These are phyloP conservation scores for Buddleja alternifolia DNA, from an alignment of 257 asterid species.

Conservation along the genomic window DNA sequence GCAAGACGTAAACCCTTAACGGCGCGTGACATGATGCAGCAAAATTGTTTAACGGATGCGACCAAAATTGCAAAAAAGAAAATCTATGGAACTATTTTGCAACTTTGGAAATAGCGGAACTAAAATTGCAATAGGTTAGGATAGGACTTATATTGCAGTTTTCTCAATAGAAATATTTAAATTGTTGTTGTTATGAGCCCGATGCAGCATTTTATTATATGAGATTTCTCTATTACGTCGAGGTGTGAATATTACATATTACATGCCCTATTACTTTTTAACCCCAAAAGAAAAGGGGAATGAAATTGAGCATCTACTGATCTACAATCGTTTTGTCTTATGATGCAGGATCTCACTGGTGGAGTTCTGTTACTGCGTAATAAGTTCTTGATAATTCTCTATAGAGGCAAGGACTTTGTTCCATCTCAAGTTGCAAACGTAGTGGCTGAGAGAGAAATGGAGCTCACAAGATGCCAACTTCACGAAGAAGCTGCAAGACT, in stretches of 20 bases:
- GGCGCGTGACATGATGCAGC: too few species aligned
- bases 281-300: too few species aligned
- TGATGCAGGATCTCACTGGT: conserved; percentile 85
- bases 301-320: neutral
- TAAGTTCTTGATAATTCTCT: conserved; percentile 80
- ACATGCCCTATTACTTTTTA: neutral
- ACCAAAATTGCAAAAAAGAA: too few species aligned
- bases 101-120: too few species aligned
- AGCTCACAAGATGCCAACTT: conserved; percentile 60
- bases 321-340: conserved; percentile 29
- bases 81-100: too few species aligned
- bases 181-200: conserved; percentile 19
- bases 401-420: conserved; percentile 91
- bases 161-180: too few species aligned
- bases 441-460: conserved; percentile 69
- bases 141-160: too few species aligned
- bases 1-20: too few species aligned
- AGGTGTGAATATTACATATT: conserved; percentile 14
- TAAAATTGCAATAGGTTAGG: too few species aligned
- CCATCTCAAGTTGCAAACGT: conserved; percentile 69
- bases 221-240: neutral
- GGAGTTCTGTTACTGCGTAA: conserved; percentile 87
- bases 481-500: conserved; percentile 83
- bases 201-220: neutral
- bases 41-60: too few species aligned